phyloP scores from a whole-genome alignment of 768 basidiomycete species.

The Tephrocybe sp. region DNA sequence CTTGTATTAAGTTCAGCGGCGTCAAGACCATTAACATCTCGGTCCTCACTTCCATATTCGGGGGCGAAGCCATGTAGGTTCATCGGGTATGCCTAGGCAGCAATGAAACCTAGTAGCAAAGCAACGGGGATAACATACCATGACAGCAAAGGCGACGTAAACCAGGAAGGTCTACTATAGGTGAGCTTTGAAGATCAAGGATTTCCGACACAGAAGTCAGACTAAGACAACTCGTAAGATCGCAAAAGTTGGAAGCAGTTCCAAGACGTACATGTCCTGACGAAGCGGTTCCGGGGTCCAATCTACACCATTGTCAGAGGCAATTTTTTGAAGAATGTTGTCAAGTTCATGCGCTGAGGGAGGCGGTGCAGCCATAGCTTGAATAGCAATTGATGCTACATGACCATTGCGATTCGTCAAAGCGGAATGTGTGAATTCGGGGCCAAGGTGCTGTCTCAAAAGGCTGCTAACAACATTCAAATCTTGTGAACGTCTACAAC shows the following conservation, averaged over 20 bases:
- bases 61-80: slow-evolving; percentile 73
- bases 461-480: slow-evolving; percentile 51
- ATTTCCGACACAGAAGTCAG: slow-evolving; percentile 57
- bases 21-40: background rate
- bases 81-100: slow-evolving; percentile 62
- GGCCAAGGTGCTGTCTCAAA: slow-evolving; percentile 55
- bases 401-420: slow-evolving; percentile 46
- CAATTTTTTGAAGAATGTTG: slow-evolving; percentile 51
- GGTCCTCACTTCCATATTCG: slow-evolving; percentile 70
- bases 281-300: slow-evolving; percentile 64
- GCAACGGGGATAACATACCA: slow-evolving; percentile 40
- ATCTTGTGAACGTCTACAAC: slow-evolving; percentile 39
- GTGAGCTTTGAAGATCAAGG: slow-evolving; percentile 46
- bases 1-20: slow-evolving; percentile 30
- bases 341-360: slow-evolving; percentile 59
- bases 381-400: slow-evolving; percentile 55
- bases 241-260: background rate
- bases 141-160: slow-evolving; percentile 57
- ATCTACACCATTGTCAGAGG: slow-evolving; percentile 46
- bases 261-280: slow-evolving; percentile 54
- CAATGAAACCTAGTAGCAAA: slow-evolving; percentile 7
- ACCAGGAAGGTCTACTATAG: slow-evolving; percentile 52
- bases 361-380: slow-evolving; percentile 47
- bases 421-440: slow-evolving; percentile 55
- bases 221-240: slow-evolving; percentile 30